phyloP scores from a whole-genome alignment of 164 flowering plant genomes.

The Vitis labrusca region DNA sequence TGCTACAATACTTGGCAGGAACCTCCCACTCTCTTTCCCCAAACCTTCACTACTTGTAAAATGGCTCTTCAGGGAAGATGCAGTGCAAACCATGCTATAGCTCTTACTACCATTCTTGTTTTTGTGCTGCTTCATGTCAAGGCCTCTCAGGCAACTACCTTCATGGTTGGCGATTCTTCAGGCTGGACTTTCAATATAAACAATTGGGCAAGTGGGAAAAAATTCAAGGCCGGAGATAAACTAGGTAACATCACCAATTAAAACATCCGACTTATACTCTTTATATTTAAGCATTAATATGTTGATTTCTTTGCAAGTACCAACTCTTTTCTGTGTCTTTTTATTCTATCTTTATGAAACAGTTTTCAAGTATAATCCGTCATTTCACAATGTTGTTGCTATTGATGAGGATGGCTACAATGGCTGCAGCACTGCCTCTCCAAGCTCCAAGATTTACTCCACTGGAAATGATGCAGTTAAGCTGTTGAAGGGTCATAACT shows the following conservation, averaged over 20 bases:
- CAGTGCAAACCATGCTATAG: conserved; percentile 11
- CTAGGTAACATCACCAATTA: conserved; percentile 6
- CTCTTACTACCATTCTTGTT: not conserved
- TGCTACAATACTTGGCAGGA: not conserved
- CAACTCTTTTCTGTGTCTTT: not conserved
- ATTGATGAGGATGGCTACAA: conserved; percentile 7
- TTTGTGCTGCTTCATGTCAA: conserved; percentile 1
- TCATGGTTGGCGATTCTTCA: conserved; percentile 18
- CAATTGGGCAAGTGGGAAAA: conserved; percentile 21
- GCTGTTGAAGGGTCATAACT: conserved; percentile 22
- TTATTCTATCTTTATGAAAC: not conserved
- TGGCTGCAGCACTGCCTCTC: conserved; percentile 10
- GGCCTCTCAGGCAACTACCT: conserved; percentile 10
- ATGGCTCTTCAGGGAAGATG: conserved; percentile 23
- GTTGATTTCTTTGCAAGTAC: not conserved
- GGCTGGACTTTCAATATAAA: conserved; percentile 23
- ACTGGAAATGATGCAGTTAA: conserved; percentile 25
- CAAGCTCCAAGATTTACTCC: conserved; percentile 6
- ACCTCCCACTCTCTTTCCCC: not conserved
- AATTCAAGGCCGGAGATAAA: conserved; percentile 26
- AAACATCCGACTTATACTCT: not conserved
- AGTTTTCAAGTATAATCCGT: no score
- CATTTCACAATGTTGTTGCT: no score
- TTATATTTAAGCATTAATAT: not conserved
- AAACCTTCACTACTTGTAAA: not conserved